phyloP scores from a whole-genome alignment of 345 rosid species.

The Reutealis trisperma region DNA sequence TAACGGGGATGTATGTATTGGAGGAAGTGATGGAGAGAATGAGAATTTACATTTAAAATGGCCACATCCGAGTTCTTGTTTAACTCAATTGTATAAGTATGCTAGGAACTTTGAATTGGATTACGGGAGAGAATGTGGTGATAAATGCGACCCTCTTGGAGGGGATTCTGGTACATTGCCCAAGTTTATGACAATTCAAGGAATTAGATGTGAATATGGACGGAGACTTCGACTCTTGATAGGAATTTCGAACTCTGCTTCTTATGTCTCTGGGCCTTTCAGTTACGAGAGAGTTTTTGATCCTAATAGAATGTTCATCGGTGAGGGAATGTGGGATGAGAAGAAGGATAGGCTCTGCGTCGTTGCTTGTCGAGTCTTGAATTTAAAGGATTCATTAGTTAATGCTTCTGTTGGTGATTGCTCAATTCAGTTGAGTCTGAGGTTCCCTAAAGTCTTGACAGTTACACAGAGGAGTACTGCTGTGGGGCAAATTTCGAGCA shows the following conservation, averaged over 20 bases:
- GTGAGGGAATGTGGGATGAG: conserved; percentile 81
- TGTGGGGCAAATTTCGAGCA: conserved; percentile 69
- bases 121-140: conserved; percentile 47
- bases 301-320: conserved; percentile 44
- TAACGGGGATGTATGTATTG: conserved; percentile 29
- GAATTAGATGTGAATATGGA: conserved; percentile 37
- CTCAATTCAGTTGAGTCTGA: conserved; percentile 60
- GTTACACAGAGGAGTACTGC: conserved; percentile 43
- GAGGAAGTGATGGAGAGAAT: conserved; percentile 34
- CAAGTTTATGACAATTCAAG: conserved; percentile 39
- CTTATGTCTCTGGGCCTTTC: conserved; percentile 40
- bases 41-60: conserved; percentile 30
- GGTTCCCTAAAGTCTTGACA: conserved; percentile 57
- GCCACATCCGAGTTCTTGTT: conserved; percentile 15
- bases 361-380: conserved; percentile 64
- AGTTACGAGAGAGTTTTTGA: conserved; percentile 49
- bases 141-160: conserved; percentile 48
- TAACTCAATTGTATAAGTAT: conserved; percentile 26
- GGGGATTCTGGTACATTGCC: conserved; percentile 36
- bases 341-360: conserved; percentile 58
- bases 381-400: conserved; percentile 43
- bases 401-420: conserved; percentile 62
- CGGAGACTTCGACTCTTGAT: conserved; percentile 13
- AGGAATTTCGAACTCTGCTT: conserved; percentile 16
- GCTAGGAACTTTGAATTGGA: conserved; percentile 45